Percentiles rank a stretch among this genome's conserved stretches.
These are phyloP conservation scores for Sequoiadendron giganteum DNA, from an alignment of 75 land plant genomes.

Conservation along the genomic window DNA sequence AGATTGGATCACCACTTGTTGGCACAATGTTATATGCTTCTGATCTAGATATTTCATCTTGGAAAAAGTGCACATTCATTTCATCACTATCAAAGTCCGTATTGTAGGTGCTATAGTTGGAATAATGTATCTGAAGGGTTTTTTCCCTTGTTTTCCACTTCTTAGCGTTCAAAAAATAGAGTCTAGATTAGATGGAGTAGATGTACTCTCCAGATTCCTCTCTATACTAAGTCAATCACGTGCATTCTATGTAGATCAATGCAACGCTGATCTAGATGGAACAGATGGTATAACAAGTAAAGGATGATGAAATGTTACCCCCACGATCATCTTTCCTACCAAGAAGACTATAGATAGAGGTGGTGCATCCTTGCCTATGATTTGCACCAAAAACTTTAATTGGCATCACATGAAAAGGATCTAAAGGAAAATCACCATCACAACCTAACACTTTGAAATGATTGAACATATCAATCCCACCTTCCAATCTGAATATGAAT, in stretches of 20 bases:
- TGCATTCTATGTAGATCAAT: conserved; percentile 37
- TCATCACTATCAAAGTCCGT: too few species aligned
- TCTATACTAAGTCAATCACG: too few species aligned
- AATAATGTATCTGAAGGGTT: too few species aligned
- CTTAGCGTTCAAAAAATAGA: too few species aligned
- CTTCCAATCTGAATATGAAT: conserved; percentile 85
- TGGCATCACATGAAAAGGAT: conserved; percentile 90
- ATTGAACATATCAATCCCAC: conserved; percentile 89
- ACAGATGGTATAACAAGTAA: conserved; percentile 67
- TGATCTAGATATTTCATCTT: too few species aligned
- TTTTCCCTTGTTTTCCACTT: too few species aligned
- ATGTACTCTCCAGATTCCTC: too few species aligned
- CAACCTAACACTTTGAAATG: conserved; percentile 89
- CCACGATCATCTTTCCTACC: conserved; percentile 73
- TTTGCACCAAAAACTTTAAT: conserved; percentile 88
- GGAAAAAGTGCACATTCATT: too few species aligned
- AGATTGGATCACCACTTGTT: too few species aligned
- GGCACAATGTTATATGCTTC: too few species aligned
- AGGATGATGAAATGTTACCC: conserved; percentile 76
- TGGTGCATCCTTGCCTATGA: conserved; percentile 62
- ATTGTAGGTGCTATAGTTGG: too few species aligned
- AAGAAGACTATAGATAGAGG: conserved; percentile 72
- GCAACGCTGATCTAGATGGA: conserved; percentile 23
- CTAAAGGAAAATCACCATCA: conserved; percentile 57
- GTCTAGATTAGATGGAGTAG: too few species aligned